Base-by-base conservation (phyloP, 1,284 basidiomycete species). In the Tilletia horrida region DNA sequence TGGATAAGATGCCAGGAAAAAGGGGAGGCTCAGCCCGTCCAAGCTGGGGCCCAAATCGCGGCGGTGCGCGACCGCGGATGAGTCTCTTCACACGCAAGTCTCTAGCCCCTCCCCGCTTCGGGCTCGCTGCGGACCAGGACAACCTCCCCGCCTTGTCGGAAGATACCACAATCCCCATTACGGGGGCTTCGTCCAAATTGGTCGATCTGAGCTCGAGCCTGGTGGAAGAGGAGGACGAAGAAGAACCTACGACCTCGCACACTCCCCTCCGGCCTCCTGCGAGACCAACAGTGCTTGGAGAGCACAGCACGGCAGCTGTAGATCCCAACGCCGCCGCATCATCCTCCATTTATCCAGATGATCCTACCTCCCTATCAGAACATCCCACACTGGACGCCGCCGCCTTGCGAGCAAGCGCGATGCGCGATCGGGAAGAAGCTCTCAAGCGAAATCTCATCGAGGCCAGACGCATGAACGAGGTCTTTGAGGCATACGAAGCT, bases 401-500 rank as follows among this genome's bases (percentile, higher is more conserved):
- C 16, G n/a, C 55, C 9, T 18, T 18, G 27, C 55, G 55, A 31
- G 31, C 29, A 6, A 59, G 14, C 14, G 52, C 52, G n/a, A 40
- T 50, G n/a, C 27, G 29, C 21, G 71, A 81, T 45, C 72, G 69
- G 11, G 65, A 71, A 14, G 78, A 80, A 50, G 67, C 73, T 35
- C 52, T 75, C 7, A 69, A 71, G 7, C 66, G 69, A 11, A 78
- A 81, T 45, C 68, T 80, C n/a, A 45, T 67, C 25, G 76, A 80
- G 57, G 64, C 79, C 6, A 71, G 69, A 8, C 68, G 71, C 47
- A 73, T 81, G 66, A 80, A 81, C 63, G 71, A 72, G 8, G 68
- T 76, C n/a, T 81, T 81, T 65, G 74, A 75, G 48, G 66, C 72
- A 4, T 80, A 76, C 65, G 79, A 80, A 59, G 55, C 48, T 11